These are phyloP conservation scores for Kwoniella mangroviensis DNA, from an alignment of 768 basidiomycete species.

Conservation along the genomic window DNA sequence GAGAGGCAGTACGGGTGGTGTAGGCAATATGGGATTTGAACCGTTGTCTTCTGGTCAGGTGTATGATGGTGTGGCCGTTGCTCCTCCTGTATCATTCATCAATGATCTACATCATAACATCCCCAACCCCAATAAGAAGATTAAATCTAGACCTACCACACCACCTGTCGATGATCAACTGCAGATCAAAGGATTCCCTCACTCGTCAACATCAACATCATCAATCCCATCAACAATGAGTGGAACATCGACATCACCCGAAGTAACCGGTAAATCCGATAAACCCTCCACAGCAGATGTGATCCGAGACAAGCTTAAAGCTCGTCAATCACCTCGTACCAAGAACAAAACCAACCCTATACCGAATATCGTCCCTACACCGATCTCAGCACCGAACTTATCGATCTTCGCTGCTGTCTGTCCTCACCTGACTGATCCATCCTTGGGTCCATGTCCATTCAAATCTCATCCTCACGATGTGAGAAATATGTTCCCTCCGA, in stretches of 20 bases:
- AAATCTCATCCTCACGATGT: conserved; percentile 29
- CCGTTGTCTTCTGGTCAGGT: conserved; percentile 17
- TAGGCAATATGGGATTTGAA: conserved; percentile 7
- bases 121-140: neutral
- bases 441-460: conserved; percentile 27
- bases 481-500: conserved; percentile 29
- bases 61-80: conserved; percentile 15
- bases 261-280: neutral
- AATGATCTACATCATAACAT: neutral
- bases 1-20: neutral
- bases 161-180: neutral
- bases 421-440: conserved; percentile 25
- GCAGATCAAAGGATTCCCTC: neutral
- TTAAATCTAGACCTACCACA: conserved; percentile 4
- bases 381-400: conserved; percentile 13
- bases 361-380: neutral
- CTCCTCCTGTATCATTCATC: neutral
- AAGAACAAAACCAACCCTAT: conserved; percentile 11
- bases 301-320: conserved; percentile 1
- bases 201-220: neutral
- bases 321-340: neutral
- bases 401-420: conserved; percentile 26
- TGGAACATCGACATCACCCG: neutral
- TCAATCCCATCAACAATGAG: conserved; percentile 2
- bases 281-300: neutral